A percentile compares a stretch with the other conserved stretches of the same genome.
Evolutionary conservation across 495 filamentous ascomycete species (phyloP).

Genomic region (Penicillium lividum): DNA sequence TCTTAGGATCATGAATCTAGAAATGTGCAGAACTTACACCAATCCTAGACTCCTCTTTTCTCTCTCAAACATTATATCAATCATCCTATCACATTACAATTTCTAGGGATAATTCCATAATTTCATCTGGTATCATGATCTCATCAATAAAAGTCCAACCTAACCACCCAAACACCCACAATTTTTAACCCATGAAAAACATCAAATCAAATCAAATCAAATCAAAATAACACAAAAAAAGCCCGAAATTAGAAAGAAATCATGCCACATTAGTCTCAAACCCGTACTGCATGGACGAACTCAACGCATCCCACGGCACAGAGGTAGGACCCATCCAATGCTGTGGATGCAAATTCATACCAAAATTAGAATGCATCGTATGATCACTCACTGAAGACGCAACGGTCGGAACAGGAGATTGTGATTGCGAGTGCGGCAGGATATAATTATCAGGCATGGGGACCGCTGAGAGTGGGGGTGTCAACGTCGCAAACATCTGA

Average conservation of each 20-base stretch:
- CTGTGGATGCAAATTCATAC: slow-evolving; percentile 36
- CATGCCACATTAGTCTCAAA: slow-evolving; percentile 17
- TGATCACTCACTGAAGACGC: slow-evolving; percentile 27
- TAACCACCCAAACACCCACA: background rate
- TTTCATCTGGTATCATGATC: slow-evolving; percentile 17
- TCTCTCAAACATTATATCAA: too few relatives aligned
- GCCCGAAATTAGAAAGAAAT: background rate
- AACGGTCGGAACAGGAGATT: slow-evolving; percentile 28
- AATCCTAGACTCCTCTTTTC: too few relatives aligned
- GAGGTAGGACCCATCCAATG: slow-evolving; percentile 39
- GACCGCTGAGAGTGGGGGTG: slow-evolving; percentile 14
- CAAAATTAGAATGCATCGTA: slow-evolving; percentile 26
- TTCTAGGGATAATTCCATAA: background rate
- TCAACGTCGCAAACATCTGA: slow-evolving; percentile 14
- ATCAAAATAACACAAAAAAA: background rate
- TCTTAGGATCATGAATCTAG: too few relatives aligned
- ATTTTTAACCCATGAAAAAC: background rate
- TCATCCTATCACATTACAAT: too few relatives aligned
- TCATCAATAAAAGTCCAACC: slow-evolving; percentile 16
- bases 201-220: background rate
- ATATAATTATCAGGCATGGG: slow-evolving; percentile 22
- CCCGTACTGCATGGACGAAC: slow-evolving; percentile 18
- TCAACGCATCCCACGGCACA: slow-evolving; percentile 36
- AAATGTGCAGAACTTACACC: too few relatives aligned
- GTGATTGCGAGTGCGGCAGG: slow-evolving; percentile 23